Conservation (phyloP, 1,139 yeast genomes). For the Blastobotrys indianensis region DNA sequence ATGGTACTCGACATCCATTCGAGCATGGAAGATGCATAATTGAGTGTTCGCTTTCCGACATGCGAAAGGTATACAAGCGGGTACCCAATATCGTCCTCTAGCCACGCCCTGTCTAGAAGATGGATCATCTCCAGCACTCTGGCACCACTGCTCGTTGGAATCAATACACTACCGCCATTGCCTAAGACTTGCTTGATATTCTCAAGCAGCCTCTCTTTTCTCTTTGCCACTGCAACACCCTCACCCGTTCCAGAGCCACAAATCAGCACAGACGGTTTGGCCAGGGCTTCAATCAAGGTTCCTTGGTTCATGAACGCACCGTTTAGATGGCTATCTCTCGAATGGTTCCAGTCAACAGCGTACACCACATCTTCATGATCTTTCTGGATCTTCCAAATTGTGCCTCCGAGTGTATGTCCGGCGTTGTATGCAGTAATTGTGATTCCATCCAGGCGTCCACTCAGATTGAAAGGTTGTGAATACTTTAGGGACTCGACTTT, state of each 20-base stretch:
- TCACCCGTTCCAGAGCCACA: slow-evolving; percentile 67
- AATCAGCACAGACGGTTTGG: slow-evolving; percentile 79
- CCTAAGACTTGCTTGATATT: slow-evolving; percentile 62
- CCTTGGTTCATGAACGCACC: slow-evolving; percentile 64
- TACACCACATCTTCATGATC: slow-evolving; percentile 75
- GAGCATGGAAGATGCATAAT: slow-evolving; percentile 80
- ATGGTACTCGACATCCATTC: slow-evolving; percentile 93
- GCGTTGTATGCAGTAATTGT: slow-evolving; percentile 80
- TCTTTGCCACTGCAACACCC: slow-evolving; percentile 57
- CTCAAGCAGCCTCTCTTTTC: slow-evolving; percentile 53
- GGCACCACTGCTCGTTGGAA: slow-evolving; percentile 83
- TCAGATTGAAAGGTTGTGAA: slow-evolving; percentile 54
- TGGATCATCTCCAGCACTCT: slow-evolving; percentile 76
- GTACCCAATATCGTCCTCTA: slow-evolving; percentile 44
- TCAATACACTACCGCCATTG: slow-evolving; percentile 66
- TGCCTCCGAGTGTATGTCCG: slow-evolving; percentile 92
- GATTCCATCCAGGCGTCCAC: slow-evolving; percentile 53
- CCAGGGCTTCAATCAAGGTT: slow-evolving; percentile 55
- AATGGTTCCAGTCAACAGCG: slow-evolving; percentile 95
- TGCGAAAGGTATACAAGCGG: slow-evolving; percentile 74
- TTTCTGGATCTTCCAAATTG: slow-evolving; percentile 72
- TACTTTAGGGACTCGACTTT: slow-evolving; percentile 63
- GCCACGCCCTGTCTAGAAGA: slow-evolving; percentile 56
- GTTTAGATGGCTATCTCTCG: slow-evolving; percentile 77
- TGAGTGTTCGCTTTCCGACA: slow-evolving; percentile 71